Percentiles rank a stretch among this genome's conserved stretches.
Conservation (phyloP, 768 basidiomycete genomes). For the Gloeopeniophorella convolvens region DNA sequence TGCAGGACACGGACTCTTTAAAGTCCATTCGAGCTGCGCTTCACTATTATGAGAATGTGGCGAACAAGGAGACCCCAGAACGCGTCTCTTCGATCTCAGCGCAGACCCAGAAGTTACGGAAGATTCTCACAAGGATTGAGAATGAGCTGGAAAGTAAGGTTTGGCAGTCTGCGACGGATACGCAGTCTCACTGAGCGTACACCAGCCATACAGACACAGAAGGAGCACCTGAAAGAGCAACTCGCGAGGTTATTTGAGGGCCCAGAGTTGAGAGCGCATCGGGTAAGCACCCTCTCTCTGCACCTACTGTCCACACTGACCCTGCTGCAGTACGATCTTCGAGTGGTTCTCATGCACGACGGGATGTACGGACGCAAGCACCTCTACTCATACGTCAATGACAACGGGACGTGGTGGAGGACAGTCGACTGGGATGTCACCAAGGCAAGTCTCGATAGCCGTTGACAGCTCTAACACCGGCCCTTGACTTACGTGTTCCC, state of each 20-base stretch:
- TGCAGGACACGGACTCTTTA: conserved; percentile 56
- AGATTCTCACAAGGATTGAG: conserved; percentile 45
- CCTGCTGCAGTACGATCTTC: conserved; percentile 62
- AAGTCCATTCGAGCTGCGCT: conserved; percentile 55
- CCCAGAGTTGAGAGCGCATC: conserved; percentile 56
- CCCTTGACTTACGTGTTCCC: background rate
- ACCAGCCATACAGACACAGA: conserved; percentile 47
- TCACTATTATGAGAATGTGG: conserved; percentile 67
- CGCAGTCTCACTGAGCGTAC: background rate
- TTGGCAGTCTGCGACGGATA: background rate
- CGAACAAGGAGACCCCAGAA: conserved; percentile 40
- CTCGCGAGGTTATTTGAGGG: conserved; percentile 47
- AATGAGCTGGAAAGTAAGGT: conserved; percentile 47
- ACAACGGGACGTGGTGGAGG: conserved; percentile 74
- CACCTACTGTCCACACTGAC: background rate
- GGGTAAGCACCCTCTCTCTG: conserved; percentile 33
- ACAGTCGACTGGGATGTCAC: conserved; percentile 63
- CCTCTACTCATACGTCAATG: conserved; percentile 70
- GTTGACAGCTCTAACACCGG: background rate
- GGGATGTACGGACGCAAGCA: conserved; percentile 74
- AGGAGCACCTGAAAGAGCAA: conserved; percentile 40
- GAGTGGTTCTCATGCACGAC: conserved; percentile 70
- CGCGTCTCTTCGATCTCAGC: conserved; percentile 39
- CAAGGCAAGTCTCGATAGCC: conserved; percentile 53
- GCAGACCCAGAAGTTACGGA: conserved; percentile 46